Base-by-base conservation (phyloP, 164 flowering plant species). In the Vitis rotundifolia region DNA sequence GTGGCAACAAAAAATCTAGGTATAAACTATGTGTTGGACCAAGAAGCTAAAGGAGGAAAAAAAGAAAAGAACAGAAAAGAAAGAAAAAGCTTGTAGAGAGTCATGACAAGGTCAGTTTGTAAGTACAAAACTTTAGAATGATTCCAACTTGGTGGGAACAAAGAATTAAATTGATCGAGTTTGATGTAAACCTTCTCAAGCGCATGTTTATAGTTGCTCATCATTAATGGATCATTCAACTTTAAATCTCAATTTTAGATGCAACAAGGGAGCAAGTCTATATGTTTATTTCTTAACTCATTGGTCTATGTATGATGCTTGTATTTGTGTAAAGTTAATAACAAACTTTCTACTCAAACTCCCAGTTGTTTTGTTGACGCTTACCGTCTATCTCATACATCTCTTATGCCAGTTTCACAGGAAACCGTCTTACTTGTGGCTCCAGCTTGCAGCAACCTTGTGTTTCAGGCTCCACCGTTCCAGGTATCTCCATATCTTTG, bases 351-450 rank as follows among this genome's bases (percentile, higher is more conserved):
- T 53, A 1, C 14, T 14, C 6, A 53, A 53, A 53, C 11, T 14
- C 56, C n/a, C 56, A n/a, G 3, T 53, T 48, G 9, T 26, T 48
- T 12, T 10, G 22, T 57, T 61, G 13, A 29, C 0, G 49, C 11
- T 47, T 12, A 63, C 16, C 6, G 51, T 53, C 44, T 19, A 0
- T n/a, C 29, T 64, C 49, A 49, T 11, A 12, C 11, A 29, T 29
- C 11, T 29, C 29, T 63, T 50, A 9, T 68, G 2, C 71, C 93
- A 94, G 99, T 77, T 94, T 91, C 77, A 75, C 89, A 66, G 97
- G 89, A 75, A 92, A 83, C 44, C 80, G 59, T 79, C 93, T 90
- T 67, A 62, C 66, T 57, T 92, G 97, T 69, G 94, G 90, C 64
- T 72, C 86, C 29, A 81, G 79, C 64, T 80, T 82, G 65, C 82